A percentile compares a stretch with the other conserved stretches of the same genome.
These are phyloP conservation scores for Canariomyces notabilis DNA, from an alignment of 2,329 filamentous ascomycete species.

Conservation along the genomic window DNA sequence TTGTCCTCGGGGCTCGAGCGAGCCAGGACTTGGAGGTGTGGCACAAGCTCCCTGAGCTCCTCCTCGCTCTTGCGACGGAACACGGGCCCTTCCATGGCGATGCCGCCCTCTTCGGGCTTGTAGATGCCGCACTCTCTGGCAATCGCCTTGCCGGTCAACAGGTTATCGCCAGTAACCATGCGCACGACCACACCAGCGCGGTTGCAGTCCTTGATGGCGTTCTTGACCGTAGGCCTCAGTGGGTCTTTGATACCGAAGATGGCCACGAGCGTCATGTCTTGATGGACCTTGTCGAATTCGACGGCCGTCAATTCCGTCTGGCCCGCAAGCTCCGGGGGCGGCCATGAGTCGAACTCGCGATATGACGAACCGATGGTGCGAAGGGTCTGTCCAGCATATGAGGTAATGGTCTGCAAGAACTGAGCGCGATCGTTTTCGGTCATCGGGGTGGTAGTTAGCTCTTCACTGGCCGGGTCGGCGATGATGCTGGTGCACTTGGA, in stretches of 20 bases:
- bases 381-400: constrained; percentile 62
- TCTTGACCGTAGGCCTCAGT: constrained; percentile 60
- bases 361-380: constrained; percentile 72
- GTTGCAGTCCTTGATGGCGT: constrained; percentile 62
- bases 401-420: constrained; percentile 51
- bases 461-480: constrained; percentile 45
- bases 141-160: constrained; percentile 68
- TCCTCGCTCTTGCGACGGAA: constrained; percentile 58
- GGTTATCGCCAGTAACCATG: constrained; percentile 69
- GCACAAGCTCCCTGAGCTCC: constrained; percentile 55
- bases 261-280: constrained; percentile 67
- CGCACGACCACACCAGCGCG: constrained; percentile 63
- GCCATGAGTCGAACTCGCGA: constrained; percentile 57
- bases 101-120: constrained; percentile 42
- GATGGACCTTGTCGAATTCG: constrained; percentile 57
- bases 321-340: constrained; percentile 23
- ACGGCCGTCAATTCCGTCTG: constrained; percentile 57
- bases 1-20: constrained; percentile 65
- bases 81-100: constrained; percentile 64
- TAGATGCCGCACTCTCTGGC: constrained; percentile 68
- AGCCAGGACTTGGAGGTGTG: constrained; percentile 57
- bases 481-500: constrained; percentile 39
- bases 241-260: constrained; percentile 73
- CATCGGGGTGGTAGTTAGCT: constrained; percentile 46
- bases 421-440: constrained; percentile 52